phyloP scores from a whole-genome alignment of 129 eudicot species.

The Scalesia atractyloides region DNA sequence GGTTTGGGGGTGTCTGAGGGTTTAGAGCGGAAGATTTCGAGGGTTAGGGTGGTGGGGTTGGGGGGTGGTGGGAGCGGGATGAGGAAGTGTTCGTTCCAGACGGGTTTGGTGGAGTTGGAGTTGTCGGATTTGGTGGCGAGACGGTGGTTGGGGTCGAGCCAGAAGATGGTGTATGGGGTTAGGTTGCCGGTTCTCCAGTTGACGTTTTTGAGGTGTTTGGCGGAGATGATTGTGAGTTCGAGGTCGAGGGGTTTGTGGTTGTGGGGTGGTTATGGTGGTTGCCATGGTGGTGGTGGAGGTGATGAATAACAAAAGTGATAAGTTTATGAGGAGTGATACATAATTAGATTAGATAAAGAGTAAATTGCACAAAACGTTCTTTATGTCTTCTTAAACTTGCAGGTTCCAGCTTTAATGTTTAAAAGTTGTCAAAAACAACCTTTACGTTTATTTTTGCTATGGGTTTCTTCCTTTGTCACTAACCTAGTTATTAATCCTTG shows the following conservation, averaged over 20 bases:
- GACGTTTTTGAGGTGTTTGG: conserved; percentile 83
- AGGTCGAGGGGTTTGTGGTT: conserved; percentile 57
- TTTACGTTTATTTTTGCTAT: no score
- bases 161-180: conserved; percentile 77
- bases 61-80: conserved; percentile 54
- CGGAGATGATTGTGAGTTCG: conserved; percentile 79
- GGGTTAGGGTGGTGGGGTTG: conserved; percentile 47
- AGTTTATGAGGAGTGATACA: not conserved
- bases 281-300: conserved; percentile 35
- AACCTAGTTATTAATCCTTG: no score
- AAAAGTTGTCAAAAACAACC: no score
- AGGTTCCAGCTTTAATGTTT: no score
- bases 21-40: conserved; percentile 79
- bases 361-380: no score
- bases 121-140: conserved; percentile 76
- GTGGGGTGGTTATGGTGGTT: conserved; percentile 34
- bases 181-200: conserved; percentile 82
- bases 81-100: conserved; percentile 77
- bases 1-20: conserved; percentile 77
- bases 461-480: no score
- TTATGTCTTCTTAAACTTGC: no score
- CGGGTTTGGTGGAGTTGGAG: conserved; percentile 67
- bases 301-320: not conserved
- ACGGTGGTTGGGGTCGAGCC: conserved; percentile 83
- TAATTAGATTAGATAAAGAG: conserved; percentile 15